phyloP scores from a whole-genome alignment of 176 grass and related monocot species.

The Tuctoria greenei region DNA sequence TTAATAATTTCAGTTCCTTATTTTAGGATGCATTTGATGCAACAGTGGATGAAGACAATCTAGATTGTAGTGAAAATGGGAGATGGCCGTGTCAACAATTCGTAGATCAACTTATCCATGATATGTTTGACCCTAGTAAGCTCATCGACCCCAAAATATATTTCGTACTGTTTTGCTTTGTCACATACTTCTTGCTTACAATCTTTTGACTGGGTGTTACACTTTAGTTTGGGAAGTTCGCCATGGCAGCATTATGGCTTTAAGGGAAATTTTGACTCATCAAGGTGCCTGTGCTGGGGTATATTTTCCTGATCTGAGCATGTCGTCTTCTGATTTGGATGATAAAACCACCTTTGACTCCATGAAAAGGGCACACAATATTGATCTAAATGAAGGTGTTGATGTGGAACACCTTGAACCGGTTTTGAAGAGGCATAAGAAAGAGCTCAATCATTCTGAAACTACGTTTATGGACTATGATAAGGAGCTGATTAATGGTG shows the following conservation, averaged over 20 bases:
- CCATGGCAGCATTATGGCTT: slow-evolving; percentile 92
- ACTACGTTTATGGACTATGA: slow-evolving; percentile 26
- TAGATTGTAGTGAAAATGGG: slow-evolving; percentile 69
- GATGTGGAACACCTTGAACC: slow-evolving; percentile 51
- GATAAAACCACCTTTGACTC: slow-evolving; percentile 53
- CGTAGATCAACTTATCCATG: slow-evolving; percentile 97
- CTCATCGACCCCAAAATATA: slow-evolving; percentile 24
- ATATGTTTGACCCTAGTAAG: slow-evolving; percentile 96
- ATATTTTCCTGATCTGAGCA: slow-evolving; percentile 69
- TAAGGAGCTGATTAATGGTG: slow-evolving; percentile 45
- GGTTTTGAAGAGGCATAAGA: slow-evolving; percentile 68
- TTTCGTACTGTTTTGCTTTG: neutral
- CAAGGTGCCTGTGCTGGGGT: slow-evolving; percentile 96
- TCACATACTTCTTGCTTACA: slow-evolving; percentile 24
- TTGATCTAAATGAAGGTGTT: slow-evolving; percentile 81
- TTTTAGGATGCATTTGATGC: slow-evolving; percentile 71
- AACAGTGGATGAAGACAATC: slow-evolving; percentile 62
- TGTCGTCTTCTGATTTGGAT: slow-evolving; percentile 54
- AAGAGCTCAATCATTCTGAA: slow-evolving; percentile 35
- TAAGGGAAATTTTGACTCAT: slow-evolving; percentile 98
- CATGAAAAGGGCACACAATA: slow-evolving; percentile 52
- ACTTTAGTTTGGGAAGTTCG: slow-evolving; percentile 94
- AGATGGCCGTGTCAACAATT: slow-evolving; percentile 94
- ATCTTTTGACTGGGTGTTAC: slow-evolving; percentile 31
- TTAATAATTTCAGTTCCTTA: slow-evolving; percentile 38